These are phyloP conservation scores for Diaporthe ampelina DNA, from an alignment of 2,329 filamentous ascomycete species.

Conservation along the genomic window DNA sequence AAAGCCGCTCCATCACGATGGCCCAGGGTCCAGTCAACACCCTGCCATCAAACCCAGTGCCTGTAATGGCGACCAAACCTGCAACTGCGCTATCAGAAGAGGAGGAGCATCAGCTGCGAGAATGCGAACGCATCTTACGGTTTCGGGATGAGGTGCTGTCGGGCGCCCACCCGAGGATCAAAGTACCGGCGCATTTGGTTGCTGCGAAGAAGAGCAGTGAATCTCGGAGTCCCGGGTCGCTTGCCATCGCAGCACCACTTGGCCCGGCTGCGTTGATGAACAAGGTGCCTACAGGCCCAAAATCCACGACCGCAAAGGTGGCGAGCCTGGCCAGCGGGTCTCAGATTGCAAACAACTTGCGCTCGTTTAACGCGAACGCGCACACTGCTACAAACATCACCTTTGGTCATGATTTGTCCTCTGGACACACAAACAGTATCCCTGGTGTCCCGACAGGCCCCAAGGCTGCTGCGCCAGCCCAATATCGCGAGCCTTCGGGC, in stretches of 20 bases:
- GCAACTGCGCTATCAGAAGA: conserved; percentile 55
- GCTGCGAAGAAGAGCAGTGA: conserved; percentile 43
- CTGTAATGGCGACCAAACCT: conserved; percentile 23
- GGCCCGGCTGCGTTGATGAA: conserved; percentile 31
- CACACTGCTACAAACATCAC: conserved; percentile 46
- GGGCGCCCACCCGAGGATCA: conserved; percentile 78
- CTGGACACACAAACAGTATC: conserved; percentile 15
- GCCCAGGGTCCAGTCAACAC: conserved; percentile 41
- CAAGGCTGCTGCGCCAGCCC: conserved; percentile 52
- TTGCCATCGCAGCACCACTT: conserved; percentile 43
- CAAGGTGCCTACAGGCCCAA: conserved; percentile 39
- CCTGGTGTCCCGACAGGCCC: conserved; percentile 37
- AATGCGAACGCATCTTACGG: conserved; percentile 85
- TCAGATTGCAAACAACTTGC: conserved; percentile 48
- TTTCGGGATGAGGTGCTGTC: conserved; percentile 86
- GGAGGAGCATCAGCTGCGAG: conserved; percentile 70
- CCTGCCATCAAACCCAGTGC: conserved; percentile 33
- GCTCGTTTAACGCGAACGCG: conserved; percentile 55
- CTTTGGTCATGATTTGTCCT: conserved; percentile 40
- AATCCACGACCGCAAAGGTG: conserved; percentile 38
- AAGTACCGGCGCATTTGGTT: conserved; percentile 61
- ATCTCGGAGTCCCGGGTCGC: conserved; percentile 44
- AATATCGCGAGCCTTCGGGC: conserved; percentile 57
- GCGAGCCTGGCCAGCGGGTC: conserved; percentile 36
- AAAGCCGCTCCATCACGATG: conserved; percentile 40